Evolutionary conservation across 2,329 filamentous ascomycete genomes (phyloP), one percentile per base, ranked within the genome.

Genomic region (Trichothecium sympodiale): DNA sequence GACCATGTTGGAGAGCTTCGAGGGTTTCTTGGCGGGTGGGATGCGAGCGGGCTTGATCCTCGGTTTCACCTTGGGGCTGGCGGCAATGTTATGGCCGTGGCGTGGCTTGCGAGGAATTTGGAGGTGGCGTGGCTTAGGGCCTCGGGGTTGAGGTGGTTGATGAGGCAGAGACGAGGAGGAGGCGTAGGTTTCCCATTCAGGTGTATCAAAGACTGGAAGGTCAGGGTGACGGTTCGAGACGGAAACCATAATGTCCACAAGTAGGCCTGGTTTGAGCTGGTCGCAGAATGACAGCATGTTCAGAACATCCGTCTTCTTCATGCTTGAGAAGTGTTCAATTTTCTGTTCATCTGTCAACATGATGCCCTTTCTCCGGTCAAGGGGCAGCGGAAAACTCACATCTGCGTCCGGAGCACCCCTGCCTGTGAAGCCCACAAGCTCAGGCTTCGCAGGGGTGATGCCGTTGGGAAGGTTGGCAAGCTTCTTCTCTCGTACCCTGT

Each of bases 171-270:
- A 46, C 42, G 12, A 40, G 32, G 20, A 25, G 6, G 20, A 25
- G 20, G 20, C 20, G 20, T 25, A 25, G 20, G 10, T 10, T 25
- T 56, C 51, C 62, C 62, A 65, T 38, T 62, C 55, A 6, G 61
- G 61, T 0, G 56, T 56, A 39, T 55, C 46, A 38, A 64, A 65
- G 4, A 65, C 56, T 16, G 61, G 60, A 3, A 65, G 49, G n/a
- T 58, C 52, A 1, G 61, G 57, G 29, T 65, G 60, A 32, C 51
- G 58, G 38, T 54, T 61, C 7, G 62, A 58, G n/a, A 64, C 53
- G 3, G 60, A 62, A 8, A 61, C 56, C 17, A 64, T 50, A 4
- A 66, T 40, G 33, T 65, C 58, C 12, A 55, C 52, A 3, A 66
- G 50, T 9, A 65, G 56, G 25, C 60, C 57, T 3, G 61, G 59